phyloP scores from a whole-genome alignment of 306 rosid species.

The Castanea sativa region DNA sequence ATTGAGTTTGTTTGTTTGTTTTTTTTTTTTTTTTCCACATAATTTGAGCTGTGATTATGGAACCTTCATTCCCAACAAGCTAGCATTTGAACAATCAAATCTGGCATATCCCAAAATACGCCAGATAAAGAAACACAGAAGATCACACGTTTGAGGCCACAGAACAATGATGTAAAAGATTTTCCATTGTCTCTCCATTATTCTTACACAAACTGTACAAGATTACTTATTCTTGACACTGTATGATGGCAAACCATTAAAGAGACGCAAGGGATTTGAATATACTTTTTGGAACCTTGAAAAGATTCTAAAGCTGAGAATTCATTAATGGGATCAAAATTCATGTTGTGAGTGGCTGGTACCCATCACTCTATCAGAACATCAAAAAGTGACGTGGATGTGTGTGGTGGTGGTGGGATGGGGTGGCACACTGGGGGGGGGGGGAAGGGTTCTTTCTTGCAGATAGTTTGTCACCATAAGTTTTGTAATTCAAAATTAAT shows the following conservation, averaged over 20 bases:
- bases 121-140: no score
- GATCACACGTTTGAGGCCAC: no score
- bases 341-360: not conserved
- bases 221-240: not conserved
- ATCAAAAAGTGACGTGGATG: not conserved
- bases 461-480: not conserved
- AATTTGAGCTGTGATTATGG: no score
- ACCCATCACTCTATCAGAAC: not conserved
- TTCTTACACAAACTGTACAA: not conserved
- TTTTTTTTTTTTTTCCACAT: no score
- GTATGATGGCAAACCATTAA: not conserved
- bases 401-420: not conserved
- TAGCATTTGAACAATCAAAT: no score
- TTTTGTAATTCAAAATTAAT: not conserved
- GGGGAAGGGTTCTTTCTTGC: not conserved
- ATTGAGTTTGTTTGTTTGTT: not conserved
- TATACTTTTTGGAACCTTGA: not conserved
- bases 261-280: not conserved
- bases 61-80: no score
- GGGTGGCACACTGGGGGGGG: not conserved
- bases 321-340: not conserved
- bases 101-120: no score
- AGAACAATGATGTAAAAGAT: no score
- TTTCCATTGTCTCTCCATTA: no score
- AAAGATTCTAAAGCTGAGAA: not conserved